phyloP scores from a whole-genome alignment of 768 basidiomycete species.

The Trametes coccinea region DNA sequence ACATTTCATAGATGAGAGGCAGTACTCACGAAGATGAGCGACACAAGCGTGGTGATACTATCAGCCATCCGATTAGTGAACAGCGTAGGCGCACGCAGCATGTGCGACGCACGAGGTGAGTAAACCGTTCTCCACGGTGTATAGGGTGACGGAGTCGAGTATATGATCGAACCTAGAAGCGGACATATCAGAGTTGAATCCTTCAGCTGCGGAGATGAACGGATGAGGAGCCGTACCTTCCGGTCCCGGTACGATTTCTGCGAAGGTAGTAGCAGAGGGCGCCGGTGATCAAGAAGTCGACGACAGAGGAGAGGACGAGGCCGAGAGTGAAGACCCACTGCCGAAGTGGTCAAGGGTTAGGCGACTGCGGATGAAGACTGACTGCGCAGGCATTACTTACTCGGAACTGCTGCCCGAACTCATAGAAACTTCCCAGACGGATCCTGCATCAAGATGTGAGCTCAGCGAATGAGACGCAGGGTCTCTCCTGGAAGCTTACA shows the following conservation, averaged over 20 bases:
- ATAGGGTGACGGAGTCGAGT: constrained; percentile 30
- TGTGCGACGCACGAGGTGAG: constrained; percentile 28
- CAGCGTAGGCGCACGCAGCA: background rate
- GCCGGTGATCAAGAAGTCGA: constrained; percentile 30
- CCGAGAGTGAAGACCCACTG: constrained; percentile 33
- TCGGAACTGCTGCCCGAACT: constrained; percentile 23
- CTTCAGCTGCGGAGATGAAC: background rate
- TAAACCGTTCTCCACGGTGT: constrained; percentile 32
- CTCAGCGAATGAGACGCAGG: background rate
- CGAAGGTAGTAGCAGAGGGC: constrained; percentile 28
- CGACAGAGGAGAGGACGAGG: constrained; percentile 26
- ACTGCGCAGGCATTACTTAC: constrained; percentile 10
- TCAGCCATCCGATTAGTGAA: constrained; percentile 4
- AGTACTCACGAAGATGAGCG: constrained; percentile 30
- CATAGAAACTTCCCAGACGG: constrained; percentile 21
- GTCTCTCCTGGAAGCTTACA: constrained; percentile 1
- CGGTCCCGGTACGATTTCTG: constrained; percentile 27
- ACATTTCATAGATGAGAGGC: constrained; percentile 4
- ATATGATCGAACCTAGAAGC: constrained; percentile 28
- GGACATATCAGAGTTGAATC: background rate
- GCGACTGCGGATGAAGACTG: background rate
- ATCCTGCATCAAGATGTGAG: constrained; percentile 14
- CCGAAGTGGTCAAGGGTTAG: constrained; percentile 1
- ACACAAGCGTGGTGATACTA: constrained; percentile 26
- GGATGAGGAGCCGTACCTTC: constrained; percentile 22